Evolutionary conservation across 345 rosid species (phyloP).

Genomic region (Hypericum androsaemum): DNA sequence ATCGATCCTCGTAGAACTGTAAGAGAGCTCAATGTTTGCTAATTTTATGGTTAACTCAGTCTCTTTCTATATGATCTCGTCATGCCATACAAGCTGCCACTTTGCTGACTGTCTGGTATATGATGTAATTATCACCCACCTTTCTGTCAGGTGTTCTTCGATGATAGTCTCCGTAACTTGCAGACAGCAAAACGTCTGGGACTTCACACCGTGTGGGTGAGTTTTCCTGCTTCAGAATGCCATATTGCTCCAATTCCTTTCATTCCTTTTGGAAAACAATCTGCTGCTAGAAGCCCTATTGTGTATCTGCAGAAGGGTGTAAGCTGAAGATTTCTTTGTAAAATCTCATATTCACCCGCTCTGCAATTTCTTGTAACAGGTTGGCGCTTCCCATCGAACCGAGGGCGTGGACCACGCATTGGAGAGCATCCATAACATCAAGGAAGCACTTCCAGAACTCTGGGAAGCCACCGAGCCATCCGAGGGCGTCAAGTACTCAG

Average conservation of each 20-base stretch:
- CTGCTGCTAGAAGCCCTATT: too few relatives aligned
- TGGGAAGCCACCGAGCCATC: slow-evolving; percentile 4
- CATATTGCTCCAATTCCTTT: too few relatives aligned
- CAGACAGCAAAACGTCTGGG: slow-evolving; percentile 2
- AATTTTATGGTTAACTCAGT: too few relatives aligned
- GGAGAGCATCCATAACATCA: slow-evolving; percentile 9
- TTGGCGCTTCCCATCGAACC: not conserved
- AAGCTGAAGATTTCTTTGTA: too few relatives aligned
- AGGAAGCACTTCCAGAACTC: slow-evolving; percentile 11
- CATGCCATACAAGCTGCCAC: too few relatives aligned
- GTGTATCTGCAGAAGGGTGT: too few relatives aligned
- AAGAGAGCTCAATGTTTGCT: not conserved
- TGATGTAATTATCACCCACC: not conserved
- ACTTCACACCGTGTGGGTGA: slow-evolving; percentile 4
- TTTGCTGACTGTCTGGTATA: too few relatives aligned
- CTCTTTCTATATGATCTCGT: too few relatives aligned
- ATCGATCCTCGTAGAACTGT: slow-evolving; percentile 6
- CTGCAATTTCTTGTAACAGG: too few relatives aligned
- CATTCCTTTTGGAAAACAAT: too few relatives aligned
- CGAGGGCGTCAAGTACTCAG: too few relatives aligned
- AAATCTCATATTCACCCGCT: too few relatives aligned
- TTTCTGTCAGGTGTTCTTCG: slow-evolving; percentile 7
- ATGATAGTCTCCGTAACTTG: slow-evolving; percentile 4
- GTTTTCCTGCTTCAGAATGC: not conserved
- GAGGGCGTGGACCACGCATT: slow-evolving; percentile 4